Evolutionary conservation across 768 basidiomycete genomes (phyloP), one percentile per base, ranked within the genome.

Genomic region (Auriculariales sp.): DNA sequence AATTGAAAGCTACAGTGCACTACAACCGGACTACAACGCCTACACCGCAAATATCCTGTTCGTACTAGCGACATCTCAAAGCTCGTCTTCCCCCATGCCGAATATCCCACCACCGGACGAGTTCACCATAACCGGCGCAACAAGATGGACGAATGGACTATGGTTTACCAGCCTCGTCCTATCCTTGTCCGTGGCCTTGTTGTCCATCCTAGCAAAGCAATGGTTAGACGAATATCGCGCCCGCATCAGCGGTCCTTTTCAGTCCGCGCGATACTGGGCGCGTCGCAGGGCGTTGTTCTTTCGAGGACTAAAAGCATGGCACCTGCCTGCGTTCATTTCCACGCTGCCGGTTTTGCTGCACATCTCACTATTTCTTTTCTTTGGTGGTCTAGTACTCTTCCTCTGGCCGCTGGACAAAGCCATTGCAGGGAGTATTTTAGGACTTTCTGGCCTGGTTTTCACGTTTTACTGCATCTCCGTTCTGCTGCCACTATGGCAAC

Each of bases 141-240:
- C 24, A 4, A 24, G 47, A 19, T 44, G 47, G 47, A 44, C 32
- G 15, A 48, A 48, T 11, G 47, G 31, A 15, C 34, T 48, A 4
- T 48, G 47, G 47, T 30, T 48, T 30, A 15, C 47, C 3, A 48
- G 47, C 19, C 47, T 48, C 12, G 34, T 35, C 5, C 31, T 48
- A 15, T 19, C 17, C 4, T 28, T 48, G 11, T 14, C 34, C 15
- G 34, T 35, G 3, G 47, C 47, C 4, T 19, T 48, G 10, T 30
- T 54, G 35, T 34, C 32, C 36, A 54, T 54, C 25, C 32, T 47
- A 2, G 50, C 47, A 2, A 48, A 48, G 25, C 47, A 48, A 19
- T 48, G 47, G 47, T 28, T 48, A 17, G 35, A 22, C 22, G 19
- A 44, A 25, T 44, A 22, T 9, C 22, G 4, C 6, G 17, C 39